These are phyloP conservation scores for Chenopodium formosanum DNA, from an alignment of 148 eudicot genomes.

Conservation along the genomic window DNA sequence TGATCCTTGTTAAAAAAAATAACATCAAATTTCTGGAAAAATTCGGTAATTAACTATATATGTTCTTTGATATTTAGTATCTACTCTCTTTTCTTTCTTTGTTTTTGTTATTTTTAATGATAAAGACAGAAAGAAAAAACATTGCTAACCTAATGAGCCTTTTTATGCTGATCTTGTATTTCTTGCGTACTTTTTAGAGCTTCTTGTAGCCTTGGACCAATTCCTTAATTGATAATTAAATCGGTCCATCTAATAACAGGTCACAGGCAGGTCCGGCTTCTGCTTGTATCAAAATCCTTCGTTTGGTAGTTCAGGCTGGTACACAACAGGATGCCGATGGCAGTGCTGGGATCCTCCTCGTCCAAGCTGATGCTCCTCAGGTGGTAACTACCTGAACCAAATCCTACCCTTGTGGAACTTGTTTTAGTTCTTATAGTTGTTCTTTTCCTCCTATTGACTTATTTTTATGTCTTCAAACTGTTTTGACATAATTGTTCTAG, in stretches of 20 bases:
- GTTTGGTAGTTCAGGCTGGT: conserved; percentile 44
- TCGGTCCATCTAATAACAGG: conserved; percentile 31
- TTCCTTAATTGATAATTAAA: not conserved
- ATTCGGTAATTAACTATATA: too few relatives aligned
- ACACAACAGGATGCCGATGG: conserved; percentile 44
- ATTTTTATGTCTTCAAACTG: not conserved
- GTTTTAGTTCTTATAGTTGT: not conserved
- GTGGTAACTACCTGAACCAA: conserved; percentile 37
- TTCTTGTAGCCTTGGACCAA: not conserved
- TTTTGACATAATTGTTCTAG: conserved; percentile 29
- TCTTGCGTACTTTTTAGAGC: not conserved
- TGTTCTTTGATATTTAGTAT: too few relatives aligned
- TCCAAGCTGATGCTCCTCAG: conserved; percentile 68
- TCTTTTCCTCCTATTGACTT: not conserved
- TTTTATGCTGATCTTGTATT: not conserved
- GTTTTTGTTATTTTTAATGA: too few relatives aligned
- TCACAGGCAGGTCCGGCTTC: conserved; percentile 85
- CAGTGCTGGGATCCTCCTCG: conserved; percentile 84
- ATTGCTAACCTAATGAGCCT: not conserved
- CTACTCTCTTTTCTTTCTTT: too few relatives aligned
- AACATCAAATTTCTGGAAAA: not conserved
- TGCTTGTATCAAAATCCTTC: conserved; percentile 71
- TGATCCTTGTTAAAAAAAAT: not conserved
- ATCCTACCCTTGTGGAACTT: not conserved
- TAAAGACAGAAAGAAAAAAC: not conserved